These are phyloP conservation scores for Penicillium egyptiacum DNA, from an alignment of 495 filamentous ascomycete species.

Conservation along the genomic window DNA sequence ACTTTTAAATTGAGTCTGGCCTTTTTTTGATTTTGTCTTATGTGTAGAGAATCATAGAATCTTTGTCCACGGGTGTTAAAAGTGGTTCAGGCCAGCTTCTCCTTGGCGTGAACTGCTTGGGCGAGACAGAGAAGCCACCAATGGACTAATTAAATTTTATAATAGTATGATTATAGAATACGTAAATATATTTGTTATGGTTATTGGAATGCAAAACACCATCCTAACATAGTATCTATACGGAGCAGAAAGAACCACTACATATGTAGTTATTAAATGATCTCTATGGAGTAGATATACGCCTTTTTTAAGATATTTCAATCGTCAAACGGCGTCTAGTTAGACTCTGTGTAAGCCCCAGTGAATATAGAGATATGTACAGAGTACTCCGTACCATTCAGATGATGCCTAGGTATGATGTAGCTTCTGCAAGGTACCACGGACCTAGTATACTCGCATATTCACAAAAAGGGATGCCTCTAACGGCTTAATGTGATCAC, in stretches of 20 bases:
- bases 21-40: background rate
- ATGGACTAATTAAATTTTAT: background rate
- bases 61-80: background rate
- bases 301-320: background rate
- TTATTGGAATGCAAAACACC: background rate
- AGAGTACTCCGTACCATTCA: background rate
- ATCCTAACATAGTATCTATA: background rate
- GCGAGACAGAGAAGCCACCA: background rate
- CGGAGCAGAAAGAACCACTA: background rate
- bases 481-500: background rate
- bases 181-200: no score
- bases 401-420: no score
- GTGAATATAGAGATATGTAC: background rate
- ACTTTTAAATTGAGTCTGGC: background rate
- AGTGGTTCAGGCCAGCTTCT: background rate
- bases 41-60: background rate
- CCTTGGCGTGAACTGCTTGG: background rate
- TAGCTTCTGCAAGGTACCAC: conserved; percentile 1
- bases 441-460: conserved; percentile 6
- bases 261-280: no score
- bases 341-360: background rate
- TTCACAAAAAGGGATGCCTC: background rate
- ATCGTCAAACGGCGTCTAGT: background rate
- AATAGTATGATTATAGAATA: background rate
- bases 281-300: background rate